phyloP scores from a whole-genome alignment of 1,284 basidiomycete species.

The Cystobasidiaceae sp. region DNA sequence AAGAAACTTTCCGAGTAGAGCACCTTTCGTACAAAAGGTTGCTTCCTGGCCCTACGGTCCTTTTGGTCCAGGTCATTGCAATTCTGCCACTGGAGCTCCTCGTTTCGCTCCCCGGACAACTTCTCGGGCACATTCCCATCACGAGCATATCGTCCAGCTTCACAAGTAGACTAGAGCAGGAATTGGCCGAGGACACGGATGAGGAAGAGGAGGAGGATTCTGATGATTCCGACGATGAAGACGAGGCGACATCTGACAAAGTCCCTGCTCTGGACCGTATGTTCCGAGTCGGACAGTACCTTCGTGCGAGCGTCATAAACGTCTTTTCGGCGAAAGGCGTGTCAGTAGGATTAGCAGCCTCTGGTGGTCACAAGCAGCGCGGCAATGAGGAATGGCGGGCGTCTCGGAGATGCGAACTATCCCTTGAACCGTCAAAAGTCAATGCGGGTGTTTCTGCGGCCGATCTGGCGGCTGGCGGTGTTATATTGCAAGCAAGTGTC shows the following conservation, averaged over 20 bases:
- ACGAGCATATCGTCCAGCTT: slow-evolving; percentile 85
- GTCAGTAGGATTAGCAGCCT: slow-evolving; percentile 37
- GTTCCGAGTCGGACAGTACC: slow-evolving; percentile 79
- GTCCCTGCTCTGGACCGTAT: slow-evolving; percentile 67
- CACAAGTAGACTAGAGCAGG: slow-evolving; percentile 62
- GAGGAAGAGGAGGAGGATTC: slow-evolving; percentile 54
- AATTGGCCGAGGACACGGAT: slow-evolving; percentile 50
- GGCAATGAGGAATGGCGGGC: slow-evolving; percentile 63
- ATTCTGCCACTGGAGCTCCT: slow-evolving; percentile 86
- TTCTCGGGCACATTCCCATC: slow-evolving; percentile 90
- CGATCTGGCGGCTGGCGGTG: slow-evolving; percentile 72
- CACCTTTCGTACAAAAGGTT: slow-evolving; percentile 94
- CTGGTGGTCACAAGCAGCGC: slow-evolving; percentile 55
- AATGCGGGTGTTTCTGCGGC: slow-evolving; percentile 73
- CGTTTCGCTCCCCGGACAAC: slow-evolving; percentile 88
- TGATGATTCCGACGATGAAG: slow-evolving; percentile 53
- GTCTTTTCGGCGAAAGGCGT: slow-evolving; percentile 52
- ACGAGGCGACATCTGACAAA: slow-evolving; percentile 48
- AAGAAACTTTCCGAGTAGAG: slow-evolving; percentile 65
- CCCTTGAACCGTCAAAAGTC: slow-evolving; percentile 75
- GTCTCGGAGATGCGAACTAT: slow-evolving; percentile 78
- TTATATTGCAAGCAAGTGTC: slow-evolving; percentile 49
- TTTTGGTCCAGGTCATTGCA: slow-evolving; percentile 78
- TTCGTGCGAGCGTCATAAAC: slow-evolving; percentile 69
- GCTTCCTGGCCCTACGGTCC: slow-evolving; percentile 73